phyloP scores from a whole-genome alignment of 148 eudicot species.

The Fallopia convolvulus region DNA sequence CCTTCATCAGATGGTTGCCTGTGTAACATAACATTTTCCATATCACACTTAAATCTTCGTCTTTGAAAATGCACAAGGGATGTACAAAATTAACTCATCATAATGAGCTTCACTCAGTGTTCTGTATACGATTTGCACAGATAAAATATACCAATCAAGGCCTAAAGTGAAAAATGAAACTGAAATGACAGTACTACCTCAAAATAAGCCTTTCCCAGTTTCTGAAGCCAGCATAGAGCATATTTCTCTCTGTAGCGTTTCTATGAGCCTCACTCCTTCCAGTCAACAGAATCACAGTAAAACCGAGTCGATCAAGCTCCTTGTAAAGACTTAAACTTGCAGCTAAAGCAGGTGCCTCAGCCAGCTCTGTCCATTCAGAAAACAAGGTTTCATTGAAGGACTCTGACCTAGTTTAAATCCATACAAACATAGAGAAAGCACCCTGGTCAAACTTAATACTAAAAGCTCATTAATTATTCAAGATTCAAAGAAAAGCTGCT shows the following conservation, averaged over 20 bases:
- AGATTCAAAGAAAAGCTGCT: not conserved
- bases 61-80: not conserved
- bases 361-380: constrained; percentile 47
- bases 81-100: not conserved
- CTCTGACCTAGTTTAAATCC: constrained; percentile 36
- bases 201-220: constrained; percentile 66
- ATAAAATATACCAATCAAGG: not conserved
- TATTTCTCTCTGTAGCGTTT: constrained; percentile 43
- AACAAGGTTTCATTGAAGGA: constrained; percentile 43
- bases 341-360: constrained; percentile 57
- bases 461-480: not conserved
- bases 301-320: constrained; percentile 54
- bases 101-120: not conserved
- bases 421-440: not conserved
- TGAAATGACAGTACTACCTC: constrained; percentile 33
- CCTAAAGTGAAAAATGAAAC: no score
- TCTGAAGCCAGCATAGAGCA: constrained; percentile 47
- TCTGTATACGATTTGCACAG: not conserved
- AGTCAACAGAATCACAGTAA: constrained; percentile 67
- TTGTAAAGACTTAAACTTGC: constrained; percentile 72
- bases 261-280: constrained; percentile 64
- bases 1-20: constrained; percentile 53
- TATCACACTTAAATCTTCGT: not conserved
- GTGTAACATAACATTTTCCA: not conserved
- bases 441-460: not conserved